phyloP scores from a whole-genome alignment of 305 asterid genomes.

The Ajuga reptans region DNA sequence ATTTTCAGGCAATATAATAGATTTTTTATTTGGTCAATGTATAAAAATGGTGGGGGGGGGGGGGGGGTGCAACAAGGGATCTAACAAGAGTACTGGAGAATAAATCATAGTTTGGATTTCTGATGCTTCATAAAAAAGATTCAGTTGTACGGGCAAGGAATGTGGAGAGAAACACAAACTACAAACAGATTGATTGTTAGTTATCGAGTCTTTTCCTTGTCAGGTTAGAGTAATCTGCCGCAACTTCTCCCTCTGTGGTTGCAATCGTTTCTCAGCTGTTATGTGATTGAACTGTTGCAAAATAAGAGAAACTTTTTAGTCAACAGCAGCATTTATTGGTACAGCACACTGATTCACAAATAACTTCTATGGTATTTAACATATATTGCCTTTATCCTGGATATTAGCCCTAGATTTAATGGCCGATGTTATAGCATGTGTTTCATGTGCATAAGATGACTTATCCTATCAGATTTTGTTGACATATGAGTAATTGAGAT shows the following conservation, averaged over 20 bases:
- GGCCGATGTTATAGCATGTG: not conserved
- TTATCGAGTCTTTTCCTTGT: not conserved
- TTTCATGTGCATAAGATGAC: not conserved
- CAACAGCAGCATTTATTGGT: not conserved
- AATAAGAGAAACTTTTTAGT: not conserved
- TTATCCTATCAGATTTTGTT: not conserved
- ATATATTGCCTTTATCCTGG: not conserved
- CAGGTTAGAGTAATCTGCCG: not conserved
- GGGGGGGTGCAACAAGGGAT: no score
- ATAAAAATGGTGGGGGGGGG: no score
- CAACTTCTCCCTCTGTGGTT: not conserved
- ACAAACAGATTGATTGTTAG: no score
- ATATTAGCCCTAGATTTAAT: not conserved
- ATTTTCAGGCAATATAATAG: no score
- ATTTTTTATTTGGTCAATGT: no score
- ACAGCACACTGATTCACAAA: not conserved
- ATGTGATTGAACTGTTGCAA: not conserved
- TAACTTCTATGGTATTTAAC: not conserved
- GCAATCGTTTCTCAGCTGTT: not conserved
- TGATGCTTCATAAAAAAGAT: not conserved
- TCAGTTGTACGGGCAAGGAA: not conserved
- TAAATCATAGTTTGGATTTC: not conserved
- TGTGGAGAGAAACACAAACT: no score
- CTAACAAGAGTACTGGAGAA: not conserved
- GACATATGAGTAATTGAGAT: not conserved